These are phyloP conservation scores for Plasmodium knowlesi DNA, from an alignment of 169 alveolate species.

Conservation along the genomic window DNA sequence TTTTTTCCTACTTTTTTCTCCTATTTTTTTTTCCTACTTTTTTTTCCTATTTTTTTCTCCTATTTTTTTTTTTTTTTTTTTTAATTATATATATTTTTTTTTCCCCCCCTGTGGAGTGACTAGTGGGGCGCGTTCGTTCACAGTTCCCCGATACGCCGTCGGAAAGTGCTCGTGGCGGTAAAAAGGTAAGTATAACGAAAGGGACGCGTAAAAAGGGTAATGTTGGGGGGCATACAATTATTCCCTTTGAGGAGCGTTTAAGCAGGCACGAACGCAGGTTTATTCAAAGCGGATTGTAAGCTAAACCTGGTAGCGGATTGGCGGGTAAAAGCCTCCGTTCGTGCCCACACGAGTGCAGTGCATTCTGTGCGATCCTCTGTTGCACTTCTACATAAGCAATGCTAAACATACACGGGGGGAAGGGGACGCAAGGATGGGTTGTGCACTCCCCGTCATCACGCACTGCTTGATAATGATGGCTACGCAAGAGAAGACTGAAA, in stretches of 20 bases:
- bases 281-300: not conserved
- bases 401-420: not conserved
- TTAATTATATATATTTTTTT: not conserved
- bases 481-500: not conserved
- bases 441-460: not conserved
- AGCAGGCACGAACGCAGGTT: not conserved
- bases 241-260: not conserved
- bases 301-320: not conserved
- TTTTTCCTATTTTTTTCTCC: not conserved
- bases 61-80: not conserved
- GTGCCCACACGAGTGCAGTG: not conserved
- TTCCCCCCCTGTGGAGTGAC: not conserved
- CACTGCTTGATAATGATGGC: not conserved
- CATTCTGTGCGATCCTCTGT: not conserved
- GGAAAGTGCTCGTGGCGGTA: not conserved
- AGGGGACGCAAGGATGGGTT: not conserved
- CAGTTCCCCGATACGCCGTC: not conserved
- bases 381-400: not conserved
- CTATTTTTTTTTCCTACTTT: not conserved
- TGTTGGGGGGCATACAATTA: not conserved
- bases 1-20: not conserved
- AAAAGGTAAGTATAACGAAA: not conserved
- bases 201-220: not conserved
- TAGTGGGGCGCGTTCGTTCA: not conserved
- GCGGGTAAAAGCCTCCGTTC: not conserved